Percentiles rank a stretch among this genome's conserved stretches.
Evolutionary conservation across 257 asterid species (phyloP).

Genomic region (Fraxinus excelsior): DNA sequence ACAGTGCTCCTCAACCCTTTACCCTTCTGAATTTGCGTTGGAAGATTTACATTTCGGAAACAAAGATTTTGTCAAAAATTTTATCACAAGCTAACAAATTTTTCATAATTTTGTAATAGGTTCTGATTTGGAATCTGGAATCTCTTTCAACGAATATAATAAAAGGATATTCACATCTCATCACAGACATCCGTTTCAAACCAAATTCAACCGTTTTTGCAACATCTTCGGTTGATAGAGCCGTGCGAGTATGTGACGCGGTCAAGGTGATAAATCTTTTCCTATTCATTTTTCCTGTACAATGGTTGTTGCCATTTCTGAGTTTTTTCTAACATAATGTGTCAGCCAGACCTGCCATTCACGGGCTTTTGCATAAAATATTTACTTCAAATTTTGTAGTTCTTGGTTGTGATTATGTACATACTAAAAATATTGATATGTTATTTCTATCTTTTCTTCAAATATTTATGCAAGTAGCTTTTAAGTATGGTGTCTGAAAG

Average conservation of each 20-base stretch:
- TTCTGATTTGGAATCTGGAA: slow-evolving; percentile 36
- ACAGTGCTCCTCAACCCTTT: slow-evolving; percentile 7
- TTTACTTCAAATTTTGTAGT: background rate
- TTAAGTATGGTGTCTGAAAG: background rate
- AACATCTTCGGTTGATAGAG: slow-evolving; percentile 49
- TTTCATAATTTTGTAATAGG: slow-evolving; percentile 30
- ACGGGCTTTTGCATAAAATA: background rate
- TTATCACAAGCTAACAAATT: slow-evolving; percentile 3
- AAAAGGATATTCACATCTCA: slow-evolving; percentile 38
- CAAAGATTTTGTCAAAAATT: background rate
- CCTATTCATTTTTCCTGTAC: background rate
- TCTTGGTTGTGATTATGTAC: background rate
- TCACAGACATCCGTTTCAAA: slow-evolving; percentile 49
- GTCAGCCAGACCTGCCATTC: background rate
- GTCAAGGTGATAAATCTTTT: slow-evolving; percentile 30
- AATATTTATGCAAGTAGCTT: background rate
- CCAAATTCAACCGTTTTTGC: slow-evolving; percentile 47
- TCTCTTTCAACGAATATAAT: slow-evolving; percentile 2
- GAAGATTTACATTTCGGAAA: slow-evolving; percentile 1
- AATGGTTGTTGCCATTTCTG: background rate
- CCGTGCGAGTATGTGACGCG: slow-evolving; percentile 49
- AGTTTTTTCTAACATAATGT: background rate
- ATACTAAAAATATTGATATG: too few species aligned
- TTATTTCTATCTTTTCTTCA: too few species aligned
- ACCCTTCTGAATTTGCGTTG: background rate